A percentile compares a stretch with the other conserved stretches of the same genome.
Conservation (phyloP, 2,329 filamentous ascomycete species). For the Penicillium sp. region DNA sequence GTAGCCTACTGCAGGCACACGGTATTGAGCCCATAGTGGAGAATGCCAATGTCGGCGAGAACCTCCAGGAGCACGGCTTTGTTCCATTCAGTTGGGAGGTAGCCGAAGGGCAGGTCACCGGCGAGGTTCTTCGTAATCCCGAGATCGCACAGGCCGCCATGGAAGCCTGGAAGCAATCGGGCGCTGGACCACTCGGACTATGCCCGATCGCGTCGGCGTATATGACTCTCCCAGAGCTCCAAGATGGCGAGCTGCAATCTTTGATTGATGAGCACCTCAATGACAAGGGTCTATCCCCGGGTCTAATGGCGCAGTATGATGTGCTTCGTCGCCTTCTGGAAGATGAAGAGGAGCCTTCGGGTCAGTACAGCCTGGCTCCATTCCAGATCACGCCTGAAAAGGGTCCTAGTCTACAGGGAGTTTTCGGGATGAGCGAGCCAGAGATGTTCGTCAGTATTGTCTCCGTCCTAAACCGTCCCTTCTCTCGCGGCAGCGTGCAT, state of each 20-base stretch:
- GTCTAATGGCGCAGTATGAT: slow-evolving; percentile 8
- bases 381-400: slow-evolving; percentile 13
- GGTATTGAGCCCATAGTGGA: slow-evolving; percentile 42
- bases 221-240: slow-evolving; percentile 2
- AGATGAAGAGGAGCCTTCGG: slow-evolving; percentile 13
- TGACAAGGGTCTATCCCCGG: background rate
- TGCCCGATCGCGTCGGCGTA: slow-evolving; percentile 11
- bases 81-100: slow-evolving; percentile 15
- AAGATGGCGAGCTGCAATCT: background rate
- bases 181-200: slow-evolving; percentile 23
- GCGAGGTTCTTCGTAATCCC: slow-evolving; percentile 20
- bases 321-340: slow-evolving; percentile 13
- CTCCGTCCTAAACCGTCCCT: slow-evolving; percentile 24
- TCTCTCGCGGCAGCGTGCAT: slow-evolving; percentile 34
- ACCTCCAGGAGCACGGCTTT: slow-evolving; percentile 46
- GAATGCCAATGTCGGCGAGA: slow-evolving; percentile 46
- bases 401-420: slow-evolving; percentile 5
- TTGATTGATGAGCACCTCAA: slow-evolving; percentile 1
- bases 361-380: slow-evolving; percentile 17
- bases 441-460: slow-evolving; percentile 19
- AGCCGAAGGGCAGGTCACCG: slow-evolving; percentile 20
- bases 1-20: slow-evolving; percentile 39
- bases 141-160: slow-evolving; percentile 16
- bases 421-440: slow-evolving; percentile 13
- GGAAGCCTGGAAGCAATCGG: slow-evolving; percentile 19